These are phyloP conservation scores for Podospora didyma DNA, from an alignment of 495 filamentous ascomycete genomes.

Conservation along the genomic window DNA sequence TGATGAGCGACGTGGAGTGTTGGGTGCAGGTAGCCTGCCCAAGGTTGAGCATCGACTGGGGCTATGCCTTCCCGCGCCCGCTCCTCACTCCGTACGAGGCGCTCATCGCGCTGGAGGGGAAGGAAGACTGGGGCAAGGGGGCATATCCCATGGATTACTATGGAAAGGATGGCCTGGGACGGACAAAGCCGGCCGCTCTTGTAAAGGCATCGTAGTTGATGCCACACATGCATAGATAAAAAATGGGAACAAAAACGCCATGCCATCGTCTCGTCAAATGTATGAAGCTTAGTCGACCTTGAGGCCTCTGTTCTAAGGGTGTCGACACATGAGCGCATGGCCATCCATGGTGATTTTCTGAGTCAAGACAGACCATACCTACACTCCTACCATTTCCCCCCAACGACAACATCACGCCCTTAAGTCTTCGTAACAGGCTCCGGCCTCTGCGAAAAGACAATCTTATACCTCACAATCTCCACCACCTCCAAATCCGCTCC, in stretches of 20 bases:
- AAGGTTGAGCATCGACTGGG: slow-evolving; percentile 94
- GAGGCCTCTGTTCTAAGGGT: too few relatives aligned
- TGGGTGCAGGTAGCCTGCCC: slow-evolving; percentile 99
- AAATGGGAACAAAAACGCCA: neutral
- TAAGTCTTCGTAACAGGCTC: slow-evolving; percentile 66
- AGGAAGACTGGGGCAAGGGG: slow-evolving; percentile 70
- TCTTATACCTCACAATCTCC: slow-evolving; percentile 84
- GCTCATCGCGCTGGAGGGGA: slow-evolving; percentile 74
- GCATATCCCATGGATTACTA: slow-evolving; percentile 99
- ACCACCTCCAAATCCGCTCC: slow-evolving; percentile 55
- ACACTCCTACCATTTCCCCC: too few relatives aligned
- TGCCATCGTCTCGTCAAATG: neutral
- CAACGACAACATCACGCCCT: too few relatives aligned
- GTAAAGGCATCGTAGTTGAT: neutral
- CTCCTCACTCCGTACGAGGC: slow-evolving; percentile 94
- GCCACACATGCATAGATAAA: neutral
- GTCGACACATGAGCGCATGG: too few relatives aligned
- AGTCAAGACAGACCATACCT: neutral
- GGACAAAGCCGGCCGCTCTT: slow-evolving; percentile 52
- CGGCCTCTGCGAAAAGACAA: slow-evolving; percentile 80
- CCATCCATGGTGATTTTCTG: too few relatives aligned
- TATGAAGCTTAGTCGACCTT: too few relatives aligned
- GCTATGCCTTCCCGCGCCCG: slow-evolving; percentile 88
- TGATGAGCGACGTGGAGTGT: slow-evolving; percentile 89
- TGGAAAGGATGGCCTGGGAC: slow-evolving; percentile 83